Conservation (phyloP, 345 rosid genomes). For the Theobroma cacao region DNA sequence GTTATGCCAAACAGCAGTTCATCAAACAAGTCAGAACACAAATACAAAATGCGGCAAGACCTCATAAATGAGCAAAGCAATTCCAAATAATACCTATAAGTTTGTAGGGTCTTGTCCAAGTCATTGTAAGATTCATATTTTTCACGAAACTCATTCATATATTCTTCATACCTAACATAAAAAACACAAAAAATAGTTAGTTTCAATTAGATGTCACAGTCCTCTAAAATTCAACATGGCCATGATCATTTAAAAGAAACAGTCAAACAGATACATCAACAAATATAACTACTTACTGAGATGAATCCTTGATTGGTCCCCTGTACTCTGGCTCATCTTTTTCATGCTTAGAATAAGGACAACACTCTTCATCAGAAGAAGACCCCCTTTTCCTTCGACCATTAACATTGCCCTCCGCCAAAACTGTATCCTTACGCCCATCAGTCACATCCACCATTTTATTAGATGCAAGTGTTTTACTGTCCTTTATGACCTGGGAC, state of each 20-base stretch:
- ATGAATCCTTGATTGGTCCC: constrained; percentile 68
- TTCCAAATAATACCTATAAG: constrained; percentile 56
- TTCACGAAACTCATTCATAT: constrained; percentile 69
- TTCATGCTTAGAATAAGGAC: constrained; percentile 69
- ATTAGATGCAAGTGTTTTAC: constrained; percentile 41
- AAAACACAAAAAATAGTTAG: background rate
- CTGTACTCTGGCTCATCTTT: constrained; percentile 76
- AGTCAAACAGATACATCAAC: constrained; percentile 10
- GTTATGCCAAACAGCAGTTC: background rate
- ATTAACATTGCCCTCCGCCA: constrained; percentile 40
- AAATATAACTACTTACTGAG: constrained; percentile 61
- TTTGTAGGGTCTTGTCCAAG: constrained; percentile 67
- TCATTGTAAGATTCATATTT: constrained; percentile 76
- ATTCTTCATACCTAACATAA: constrained; percentile 72
- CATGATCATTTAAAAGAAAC: background rate
- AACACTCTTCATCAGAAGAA: constrained; percentile 59
- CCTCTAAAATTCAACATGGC: background rate
- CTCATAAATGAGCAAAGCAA: background rate
- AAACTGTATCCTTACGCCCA: constrained; percentile 45
- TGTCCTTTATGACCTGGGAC: constrained; percentile 47
- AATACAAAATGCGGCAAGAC: background rate
- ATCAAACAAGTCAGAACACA: constrained; percentile 1
- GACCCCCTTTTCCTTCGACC: constrained; percentile 47
- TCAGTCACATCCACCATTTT: constrained; percentile 29
- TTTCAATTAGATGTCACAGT: constrained; percentile 8